Conservation (phyloP, 768 basidiomycete species). For the Boletus edulis region DNA sequence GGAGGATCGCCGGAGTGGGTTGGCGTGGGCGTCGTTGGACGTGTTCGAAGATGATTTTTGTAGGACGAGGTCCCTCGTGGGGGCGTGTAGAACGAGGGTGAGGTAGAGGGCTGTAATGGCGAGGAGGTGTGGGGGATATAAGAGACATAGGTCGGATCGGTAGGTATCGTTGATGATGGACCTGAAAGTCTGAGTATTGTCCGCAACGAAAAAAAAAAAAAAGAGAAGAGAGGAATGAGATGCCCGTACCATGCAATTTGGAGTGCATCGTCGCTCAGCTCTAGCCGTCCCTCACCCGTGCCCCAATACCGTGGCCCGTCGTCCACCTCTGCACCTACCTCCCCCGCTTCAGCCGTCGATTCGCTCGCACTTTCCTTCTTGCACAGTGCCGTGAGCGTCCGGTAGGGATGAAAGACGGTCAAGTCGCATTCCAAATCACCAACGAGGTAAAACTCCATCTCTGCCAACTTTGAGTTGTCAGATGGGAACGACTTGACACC, state of each 20-base stretch:
- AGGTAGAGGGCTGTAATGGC: conserved; percentile 92
- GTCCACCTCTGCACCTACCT: conserved; percentile 51
- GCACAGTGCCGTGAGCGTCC: conserved; percentile 77
- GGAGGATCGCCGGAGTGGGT: conserved; percentile 54
- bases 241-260: conserved; percentile 84
- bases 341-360: conserved; percentile 52
- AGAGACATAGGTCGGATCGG: conserved; percentile 87
- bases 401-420: conserved; percentile 92
- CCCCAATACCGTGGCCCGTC: conserved; percentile 74
- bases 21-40: conserved; percentile 20
- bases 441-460: conserved; percentile 99
- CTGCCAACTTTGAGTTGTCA: conserved; percentile 89
- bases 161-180: conserved; percentile 97
- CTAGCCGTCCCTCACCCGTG: conserved; percentile 73
- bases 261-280: conserved; percentile 70
- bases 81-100: conserved; percentile 71
- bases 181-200: conserved; percentile 43
- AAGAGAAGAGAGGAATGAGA: conserved; percentile 2
- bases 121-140: conserved; percentile 93
- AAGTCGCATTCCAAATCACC: conserved; percentile 96
- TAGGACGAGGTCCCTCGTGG: conserved; percentile 47
- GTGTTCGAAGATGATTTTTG: conserved; percentile 33
- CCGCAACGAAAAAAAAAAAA: neutral
- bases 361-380: conserved; percentile 49
- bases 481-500: conserved; percentile 77